Conservation (phyloP, 768 basidiomycete genomes). For the Leccinum boreale region DNA sequence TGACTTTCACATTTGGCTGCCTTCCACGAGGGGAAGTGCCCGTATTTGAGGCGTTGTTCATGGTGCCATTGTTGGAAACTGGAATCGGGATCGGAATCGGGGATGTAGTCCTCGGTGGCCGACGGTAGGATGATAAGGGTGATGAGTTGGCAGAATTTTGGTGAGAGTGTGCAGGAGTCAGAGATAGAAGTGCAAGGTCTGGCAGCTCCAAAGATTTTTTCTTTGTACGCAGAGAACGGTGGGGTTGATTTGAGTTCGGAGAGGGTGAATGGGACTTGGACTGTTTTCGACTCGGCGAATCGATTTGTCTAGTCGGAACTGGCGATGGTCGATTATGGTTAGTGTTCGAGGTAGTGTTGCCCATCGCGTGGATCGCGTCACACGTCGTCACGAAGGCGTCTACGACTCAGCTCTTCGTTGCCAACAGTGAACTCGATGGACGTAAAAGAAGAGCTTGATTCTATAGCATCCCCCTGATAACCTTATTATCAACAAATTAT, state of each 20-base stretch:
- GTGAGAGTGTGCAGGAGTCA: constrained; percentile 40
- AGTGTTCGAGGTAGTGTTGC: constrained; percentile 31
- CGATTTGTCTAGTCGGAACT: constrained; percentile 24
- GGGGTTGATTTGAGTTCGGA: constrained; percentile 43
- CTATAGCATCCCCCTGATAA: constrained; percentile 19
- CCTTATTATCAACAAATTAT: constrained; percentile 17
- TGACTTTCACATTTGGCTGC: constrained; percentile 29
- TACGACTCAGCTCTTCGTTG: constrained; percentile 15
- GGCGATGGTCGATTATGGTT: constrained; percentile 29
- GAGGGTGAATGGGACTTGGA: constrained; percentile 35
- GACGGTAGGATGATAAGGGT: constrained; percentile 40
- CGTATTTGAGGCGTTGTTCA: constrained; percentile 34
- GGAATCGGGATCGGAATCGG: constrained; percentile 50
- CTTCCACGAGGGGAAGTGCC: constrained; percentile 35
- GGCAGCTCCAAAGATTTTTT: constrained; percentile 75
- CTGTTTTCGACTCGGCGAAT: constrained; percentile 17
- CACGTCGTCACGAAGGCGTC: constrained; percentile 14
- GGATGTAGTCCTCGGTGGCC: constrained; percentile 41
- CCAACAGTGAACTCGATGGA: constrained; percentile 27
- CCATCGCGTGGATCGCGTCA: constrained; percentile 29
- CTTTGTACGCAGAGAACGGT: constrained; percentile 61
- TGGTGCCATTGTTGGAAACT: constrained; percentile 35
- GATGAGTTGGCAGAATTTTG: constrained; percentile 38
- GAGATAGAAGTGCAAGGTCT: constrained; percentile 56
- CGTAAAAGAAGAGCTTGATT: constrained; percentile 31